These are phyloP conservation scores for Colletotrichum eleusines DNA, from an alignment of 2,329 filamentous ascomycete genomes.

Conservation along the genomic window DNA sequence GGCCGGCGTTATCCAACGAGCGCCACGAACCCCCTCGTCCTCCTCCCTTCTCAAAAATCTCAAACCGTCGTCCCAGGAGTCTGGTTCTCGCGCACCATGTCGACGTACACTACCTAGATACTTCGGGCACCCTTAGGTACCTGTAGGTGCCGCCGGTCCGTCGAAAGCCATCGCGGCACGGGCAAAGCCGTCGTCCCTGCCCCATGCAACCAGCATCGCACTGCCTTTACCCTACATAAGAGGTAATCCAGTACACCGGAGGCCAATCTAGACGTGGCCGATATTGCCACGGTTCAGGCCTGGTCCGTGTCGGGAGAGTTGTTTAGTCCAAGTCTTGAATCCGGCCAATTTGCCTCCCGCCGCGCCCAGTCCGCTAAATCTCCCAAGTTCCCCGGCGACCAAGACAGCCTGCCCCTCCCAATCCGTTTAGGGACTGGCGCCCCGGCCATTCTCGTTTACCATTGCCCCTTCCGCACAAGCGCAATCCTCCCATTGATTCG, in stretches of 20 bases:
- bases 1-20: not conserved
- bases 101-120: not conserved
- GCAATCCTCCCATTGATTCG: constrained; percentile 8
- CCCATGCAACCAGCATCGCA: not conserved
- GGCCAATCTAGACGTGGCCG: constrained; percentile 19
- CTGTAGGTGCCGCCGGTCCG: constrained; percentile 33
- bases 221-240: not conserved
- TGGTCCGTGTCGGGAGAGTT: not conserved
- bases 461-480: constrained; percentile 40
- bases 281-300: constrained; percentile 10
- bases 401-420: constrained; percentile 17
- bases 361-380: constrained; percentile 26
- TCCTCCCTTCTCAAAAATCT: not conserved
- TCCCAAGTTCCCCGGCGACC: constrained; percentile 23
- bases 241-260: not conserved
- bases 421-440: constrained; percentile 17
- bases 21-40: constrained; percentile 3
- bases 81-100: constrained; percentile 35
- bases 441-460: constrained; percentile 38
- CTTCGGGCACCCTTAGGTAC: constrained; percentile 1
- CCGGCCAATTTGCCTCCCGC: constrained; percentile 15
- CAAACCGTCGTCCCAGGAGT: constrained; percentile 34
- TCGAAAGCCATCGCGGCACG: constrained; percentile 37
- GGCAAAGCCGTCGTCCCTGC: constrained; percentile 31
- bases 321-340: not conserved